Conservation (phyloP, 2,329 filamentous ascomycete genomes). For the Metarhizium album region DNA sequence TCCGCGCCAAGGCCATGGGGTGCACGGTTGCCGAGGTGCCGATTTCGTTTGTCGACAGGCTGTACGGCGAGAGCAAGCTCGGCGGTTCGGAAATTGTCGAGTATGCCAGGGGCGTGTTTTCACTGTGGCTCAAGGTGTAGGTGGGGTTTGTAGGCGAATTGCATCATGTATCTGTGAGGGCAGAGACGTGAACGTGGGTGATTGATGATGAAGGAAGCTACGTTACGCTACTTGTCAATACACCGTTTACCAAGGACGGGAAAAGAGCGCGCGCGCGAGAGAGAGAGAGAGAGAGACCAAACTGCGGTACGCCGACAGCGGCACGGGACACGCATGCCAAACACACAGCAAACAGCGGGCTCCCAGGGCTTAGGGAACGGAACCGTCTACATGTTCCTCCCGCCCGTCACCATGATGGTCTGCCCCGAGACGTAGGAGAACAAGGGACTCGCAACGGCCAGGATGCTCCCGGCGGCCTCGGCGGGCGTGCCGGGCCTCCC, state of each 20-base stretch:
- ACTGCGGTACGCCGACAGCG: too few species aligned
- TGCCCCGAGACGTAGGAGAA: conserved; percentile 81
- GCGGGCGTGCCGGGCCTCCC: conserved; percentile 65
- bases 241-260: not conserved
- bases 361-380: too few species aligned
- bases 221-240: not conserved
- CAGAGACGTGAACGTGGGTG: not conserved
- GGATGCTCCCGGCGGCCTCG: conserved; percentile 67
- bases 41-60: conserved; percentile 87
- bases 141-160: too few species aligned
- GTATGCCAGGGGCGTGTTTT: conserved; percentile 79
- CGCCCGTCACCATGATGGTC: conserved; percentile 78
- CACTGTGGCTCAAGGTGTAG: conserved; percentile 67
- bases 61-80: conserved; percentile 93
- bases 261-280: too few species aligned
- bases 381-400: conserved; percentile 49
- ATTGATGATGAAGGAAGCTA: not conserved
- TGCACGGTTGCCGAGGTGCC: conserved; percentile 90
- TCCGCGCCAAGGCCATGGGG: conserved; percentile 90
- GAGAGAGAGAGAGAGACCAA: too few species aligned
- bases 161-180: not conserved
- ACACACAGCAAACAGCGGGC: too few species aligned
- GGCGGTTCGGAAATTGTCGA: conserved; percentile 93
- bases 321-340: too few species aligned
- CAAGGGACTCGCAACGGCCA: conserved; percentile 71